Evolutionary conservation across 257 asterid species (phyloP), one percentile per base, ranked within the genome.

Genomic region (Gynochthodes officinalis): DNA sequence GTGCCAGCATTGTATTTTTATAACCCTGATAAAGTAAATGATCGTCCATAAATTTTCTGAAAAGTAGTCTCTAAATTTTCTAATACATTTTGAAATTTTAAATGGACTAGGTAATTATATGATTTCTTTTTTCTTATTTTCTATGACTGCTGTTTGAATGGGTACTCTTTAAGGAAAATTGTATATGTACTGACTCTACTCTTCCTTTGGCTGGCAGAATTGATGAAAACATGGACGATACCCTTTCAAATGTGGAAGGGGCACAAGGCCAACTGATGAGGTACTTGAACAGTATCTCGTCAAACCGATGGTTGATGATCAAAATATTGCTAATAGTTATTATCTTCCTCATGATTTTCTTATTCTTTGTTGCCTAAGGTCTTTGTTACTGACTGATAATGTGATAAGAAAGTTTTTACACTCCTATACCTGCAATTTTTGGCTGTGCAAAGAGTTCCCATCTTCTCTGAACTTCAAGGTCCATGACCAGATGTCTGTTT

Each of bases 281-380:
- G 79, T 83, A 92, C 84, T 83, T 89, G 58, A 86, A 83, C 72
- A 82, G 80, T 79, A 75, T 92, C 70, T 88, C 96, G 61, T 85
- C 97, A 69, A 92, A 92, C 83, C 80, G 96, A 82, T 88, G 86
- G 95, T 90, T 92, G 74, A 70, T 92, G 96, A 80, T 92, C 76
- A 92, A 92, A 82, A 33, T 92, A 70, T 89, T 92, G 70, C 82
- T 90, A n/a, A 70, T 92, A 74, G 76, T 89, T 28, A 83, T 92
- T 71, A 73, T 88, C 13, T 92, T 92, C 77, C 77, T 92, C 43
- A 55, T 79, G 76, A 74, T 89, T 77, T 92, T 89, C 75, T 75
- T 92, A 58, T 84, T 87, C 69, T 89, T 89, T 77, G 85, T 92
- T 10, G 90, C 91, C 67, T 91, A 82, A 83, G 66, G 49, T 69